phyloP scores from a whole-genome alignment of 148 eudicot genomes.

The Spergularia marina region DNA sequence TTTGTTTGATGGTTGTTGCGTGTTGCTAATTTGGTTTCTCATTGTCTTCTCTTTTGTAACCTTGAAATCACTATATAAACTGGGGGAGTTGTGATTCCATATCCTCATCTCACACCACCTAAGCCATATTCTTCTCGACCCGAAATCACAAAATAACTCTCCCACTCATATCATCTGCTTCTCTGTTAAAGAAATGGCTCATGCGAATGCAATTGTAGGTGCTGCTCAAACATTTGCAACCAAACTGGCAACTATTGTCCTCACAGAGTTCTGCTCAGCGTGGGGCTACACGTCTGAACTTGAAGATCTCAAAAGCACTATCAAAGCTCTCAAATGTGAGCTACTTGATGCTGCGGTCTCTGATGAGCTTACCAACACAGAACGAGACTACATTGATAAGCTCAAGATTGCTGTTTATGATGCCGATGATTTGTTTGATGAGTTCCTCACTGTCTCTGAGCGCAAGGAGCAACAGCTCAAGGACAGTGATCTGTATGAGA shows the following conservation, averaged over 20 bases:
- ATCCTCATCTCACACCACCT: no score
- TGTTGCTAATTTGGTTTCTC: no score
- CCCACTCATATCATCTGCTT: no score
- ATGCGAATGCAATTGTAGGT: no score
- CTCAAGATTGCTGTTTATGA: conserved; percentile 20
- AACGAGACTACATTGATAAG: conserved; percentile 1
- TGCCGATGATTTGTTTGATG: conserved; percentile 23
- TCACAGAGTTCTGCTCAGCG: not conserved
- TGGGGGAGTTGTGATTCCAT: no score
- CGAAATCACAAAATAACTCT: no score
- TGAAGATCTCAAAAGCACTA: not conserved
- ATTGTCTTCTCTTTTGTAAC: no score
- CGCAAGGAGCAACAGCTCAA: not conserved
- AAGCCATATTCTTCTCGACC: no score
- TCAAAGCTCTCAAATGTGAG: not conserved
- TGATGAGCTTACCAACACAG: not conserved
- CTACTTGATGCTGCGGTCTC: conserved; percentile 17
- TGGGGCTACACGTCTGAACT: conserved; percentile 7
- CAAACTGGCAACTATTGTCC: not conserved
- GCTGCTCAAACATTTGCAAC: not conserved
- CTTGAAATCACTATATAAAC: no score
- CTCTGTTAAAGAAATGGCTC: no score
- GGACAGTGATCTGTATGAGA: not conserved
- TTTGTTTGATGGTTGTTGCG: no score
- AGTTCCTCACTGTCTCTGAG: conserved; percentile 2